These are phyloP conservation scores for Coemansia sp. DNA, from an alignment of 192 early-diverging fungal genomes.

Conservation along the genomic window DNA sequence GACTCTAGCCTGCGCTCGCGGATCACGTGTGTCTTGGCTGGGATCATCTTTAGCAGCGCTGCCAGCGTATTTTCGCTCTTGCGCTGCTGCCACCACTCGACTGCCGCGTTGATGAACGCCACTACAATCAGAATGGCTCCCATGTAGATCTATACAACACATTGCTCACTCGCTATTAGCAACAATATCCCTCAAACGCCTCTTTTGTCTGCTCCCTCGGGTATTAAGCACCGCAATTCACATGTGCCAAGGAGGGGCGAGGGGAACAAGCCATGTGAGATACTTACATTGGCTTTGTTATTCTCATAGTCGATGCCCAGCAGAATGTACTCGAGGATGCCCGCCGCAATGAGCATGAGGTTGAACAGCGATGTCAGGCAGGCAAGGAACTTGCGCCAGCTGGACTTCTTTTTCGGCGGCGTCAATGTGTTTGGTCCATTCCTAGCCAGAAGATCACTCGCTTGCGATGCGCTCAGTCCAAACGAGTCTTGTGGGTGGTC, in stretches of 20 bases:
- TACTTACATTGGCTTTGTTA: slow-evolving; percentile 74
- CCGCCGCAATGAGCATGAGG: slow-evolving; percentile 80
- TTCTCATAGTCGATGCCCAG: slow-evolving; percentile 70
- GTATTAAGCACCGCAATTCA: background rate
- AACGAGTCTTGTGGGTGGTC: slow-evolving; percentile 66
- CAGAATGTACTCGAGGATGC: slow-evolving; percentile 80
- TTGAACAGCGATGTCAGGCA: slow-evolving; percentile 85
- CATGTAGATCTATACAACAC: slow-evolving; percentile 72
- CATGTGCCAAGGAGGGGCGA: background rate
- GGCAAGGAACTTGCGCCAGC: slow-evolving; percentile 74
- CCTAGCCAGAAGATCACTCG: slow-evolving; percentile 62
- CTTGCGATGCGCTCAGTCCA: slow-evolving; percentile 68
- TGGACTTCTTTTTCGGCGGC: slow-evolving; percentile 82
- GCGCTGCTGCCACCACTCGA: slow-evolving; percentile 92
- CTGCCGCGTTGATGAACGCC: slow-evolving; percentile 85
- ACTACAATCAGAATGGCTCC: slow-evolving; percentile 88
- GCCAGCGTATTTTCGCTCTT: slow-evolving; percentile 89
- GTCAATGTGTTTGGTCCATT: slow-evolving; percentile 86
- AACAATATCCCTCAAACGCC: background rate
- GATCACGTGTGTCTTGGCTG: slow-evolving; percentile 76
- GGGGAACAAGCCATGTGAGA: background rate
- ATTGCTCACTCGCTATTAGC: background rate
- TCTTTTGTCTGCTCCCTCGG: background rate
- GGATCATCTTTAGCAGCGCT: slow-evolving; percentile 91
- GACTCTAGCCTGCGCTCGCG: slow-evolving; percentile 74